Base-by-base conservation (phyloP, 73 alveolate species). In the Paraurostyla sp. region DNA sequence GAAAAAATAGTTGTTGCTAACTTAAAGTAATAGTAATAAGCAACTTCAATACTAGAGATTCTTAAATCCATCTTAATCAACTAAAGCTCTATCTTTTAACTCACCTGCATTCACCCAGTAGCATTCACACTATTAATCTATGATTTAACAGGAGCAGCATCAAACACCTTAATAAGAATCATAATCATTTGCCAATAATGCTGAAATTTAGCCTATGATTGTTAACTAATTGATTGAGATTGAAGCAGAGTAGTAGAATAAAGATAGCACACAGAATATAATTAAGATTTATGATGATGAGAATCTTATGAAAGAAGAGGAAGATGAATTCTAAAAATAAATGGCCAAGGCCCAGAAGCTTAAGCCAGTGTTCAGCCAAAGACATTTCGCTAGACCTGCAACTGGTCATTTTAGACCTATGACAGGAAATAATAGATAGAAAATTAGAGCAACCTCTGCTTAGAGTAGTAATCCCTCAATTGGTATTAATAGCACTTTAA, bases 261-360 rank as follows among this genome's bases (percentile, higher is more conserved):
- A n/a, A n/a, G n/a, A n/a, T n/a, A n/a, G n/a, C n/a, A n/a, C n/a
- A n/a, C n/a, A n/a, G n/a, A n/a, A n/a, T n/a, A n/a, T n/a, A n/a
- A n/a, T n/a, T n/a, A n/a, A n/a, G n/a, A n/a, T n/a, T n/a, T n/a
- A n/a, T n/a, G n/a, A n/a, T n/a, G n/a, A n/a, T n/a, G n/a, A n/a
- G n/a, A n/a, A n/a, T n/a, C n/a, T n/a, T n/a, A n/a, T n/a, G n/a
- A 29, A 69, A 69, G 62, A 69, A 38, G 71, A 48, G 7, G 86
- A 73, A 16, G 71, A 73, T 73, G 86, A 73, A 25, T 43, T 49
- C 29, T 9, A 73, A 6, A 73, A 13, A 48, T 48, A 73, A 43
- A 73, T 73, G 50, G 48, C 45, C 2, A 73, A 48, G 11, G 86
- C 86, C 42, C n/a, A 43, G 65, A 9, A 42, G 13, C 29, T 73